A percentile compares a stretch with the other conserved stretches of the same genome.
phyloP scores from a whole-genome alignment of 192 early-diverging fungal genomes.

The Gorgonomyces haynaldii region DNA sequence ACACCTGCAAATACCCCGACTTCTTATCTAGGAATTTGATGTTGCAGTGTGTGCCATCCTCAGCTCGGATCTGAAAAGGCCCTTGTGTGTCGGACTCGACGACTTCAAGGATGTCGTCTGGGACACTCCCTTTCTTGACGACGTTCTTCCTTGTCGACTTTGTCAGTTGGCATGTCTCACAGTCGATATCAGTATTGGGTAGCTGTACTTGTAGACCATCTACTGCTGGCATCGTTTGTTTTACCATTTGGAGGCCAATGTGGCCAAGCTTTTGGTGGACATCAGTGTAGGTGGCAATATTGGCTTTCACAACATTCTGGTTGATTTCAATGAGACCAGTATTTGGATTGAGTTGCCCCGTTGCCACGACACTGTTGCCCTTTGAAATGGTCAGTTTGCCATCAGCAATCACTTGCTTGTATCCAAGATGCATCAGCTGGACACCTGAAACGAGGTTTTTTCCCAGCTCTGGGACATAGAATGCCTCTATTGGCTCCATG shows the following conservation, averaged over 20 bases:
- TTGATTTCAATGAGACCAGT: not conserved
- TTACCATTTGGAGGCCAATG: not conserved
- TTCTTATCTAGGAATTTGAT: not conserved
- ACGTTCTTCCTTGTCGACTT: not conserved
- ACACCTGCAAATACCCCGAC: not conserved
- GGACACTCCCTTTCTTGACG: not conserved
- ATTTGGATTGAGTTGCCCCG: not conserved
- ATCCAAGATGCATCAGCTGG: not conserved
- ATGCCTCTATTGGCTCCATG: not conserved
- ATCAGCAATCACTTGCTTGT: not conserved
- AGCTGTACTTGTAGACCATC: not conserved
- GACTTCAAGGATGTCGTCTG: not conserved
- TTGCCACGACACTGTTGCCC: not conserved
- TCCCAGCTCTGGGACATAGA: not conserved
- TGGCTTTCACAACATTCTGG: not conserved
- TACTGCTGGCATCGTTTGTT: not conserved
- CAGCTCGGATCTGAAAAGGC: not conserved
- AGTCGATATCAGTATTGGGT: not conserved
- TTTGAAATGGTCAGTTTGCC: not conserved
- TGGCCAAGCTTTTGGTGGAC: not conserved
- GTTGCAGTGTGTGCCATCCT: not conserved
- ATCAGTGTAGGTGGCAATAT: not conserved
- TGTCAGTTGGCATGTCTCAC: not conserved
- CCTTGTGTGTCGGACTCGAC: not conserved
- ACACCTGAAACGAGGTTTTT: not conserved